Evolutionary conservation across 73 alveolate species (phyloP).

Genomic region (Blepharisma japonicum): DNA sequence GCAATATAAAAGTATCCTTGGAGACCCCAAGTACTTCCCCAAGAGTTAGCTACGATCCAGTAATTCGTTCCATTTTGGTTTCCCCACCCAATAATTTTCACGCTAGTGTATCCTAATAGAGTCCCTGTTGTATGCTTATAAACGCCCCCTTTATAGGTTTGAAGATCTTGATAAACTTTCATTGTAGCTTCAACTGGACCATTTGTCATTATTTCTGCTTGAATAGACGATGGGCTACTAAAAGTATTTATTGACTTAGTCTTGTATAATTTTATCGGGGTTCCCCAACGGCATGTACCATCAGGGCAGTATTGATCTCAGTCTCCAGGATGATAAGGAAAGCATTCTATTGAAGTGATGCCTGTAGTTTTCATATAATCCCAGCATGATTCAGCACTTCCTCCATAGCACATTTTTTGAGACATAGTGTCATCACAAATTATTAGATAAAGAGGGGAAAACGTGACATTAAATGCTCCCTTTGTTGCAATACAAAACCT

Average conservation of each 20-base stretch:
- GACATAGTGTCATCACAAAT: slow-evolving; percentile 56
- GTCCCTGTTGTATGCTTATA: slow-evolving; percentile 72
- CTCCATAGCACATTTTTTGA: slow-evolving; percentile 80
- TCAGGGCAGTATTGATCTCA: slow-evolving; percentile 8
- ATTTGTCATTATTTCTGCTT: background rate
- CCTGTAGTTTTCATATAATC: slow-evolving; percentile 35
- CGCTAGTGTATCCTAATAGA: slow-evolving; percentile 81
- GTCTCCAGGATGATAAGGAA: background rate
- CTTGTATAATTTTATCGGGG: background rate
- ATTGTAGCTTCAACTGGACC: slow-evolving; percentile 48
- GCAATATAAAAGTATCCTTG: slow-evolving; percentile 45
- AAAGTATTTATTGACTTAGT: background rate
- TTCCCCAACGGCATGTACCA: background rate
- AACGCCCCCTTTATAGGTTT: slow-evolving; percentile 68
- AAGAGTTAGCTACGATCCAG: slow-evolving; percentile 85
- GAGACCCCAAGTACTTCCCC: slow-evolving; percentile 85
- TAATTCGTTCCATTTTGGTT: slow-evolving; percentile 59
- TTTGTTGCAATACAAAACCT: slow-evolving; percentile 83
- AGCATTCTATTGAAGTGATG: background rate
- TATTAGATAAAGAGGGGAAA: slow-evolving; percentile 71
- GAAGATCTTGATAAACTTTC: slow-evolving; percentile 82
- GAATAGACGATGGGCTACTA: background rate
- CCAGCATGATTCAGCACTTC: slow-evolving; percentile 79
- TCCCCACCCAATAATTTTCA: slow-evolving; percentile 86
- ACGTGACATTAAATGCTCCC: slow-evolving; percentile 44